phyloP scores from a whole-genome alignment of 306 rosid species.

The Inga leiocalycina region DNA sequence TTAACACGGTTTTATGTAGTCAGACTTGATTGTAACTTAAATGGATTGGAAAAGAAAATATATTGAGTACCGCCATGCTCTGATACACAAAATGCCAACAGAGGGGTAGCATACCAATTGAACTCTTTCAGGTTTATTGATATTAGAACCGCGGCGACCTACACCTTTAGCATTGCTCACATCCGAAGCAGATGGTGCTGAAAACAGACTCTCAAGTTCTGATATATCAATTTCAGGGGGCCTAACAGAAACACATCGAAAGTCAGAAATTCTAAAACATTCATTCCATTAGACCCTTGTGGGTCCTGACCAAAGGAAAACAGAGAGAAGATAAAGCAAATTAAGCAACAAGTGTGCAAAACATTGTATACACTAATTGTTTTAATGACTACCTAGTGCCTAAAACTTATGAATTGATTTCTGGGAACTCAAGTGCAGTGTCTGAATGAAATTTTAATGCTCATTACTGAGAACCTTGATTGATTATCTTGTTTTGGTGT shows the following conservation, averaged over 20 bases:
- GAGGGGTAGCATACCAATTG: conserved; percentile 71
- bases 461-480: conserved; percentile 60
- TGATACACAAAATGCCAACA: neutral
- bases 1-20: neutral
- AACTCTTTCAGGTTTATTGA: conserved; percentile 91
- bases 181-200: conserved; percentile 90
- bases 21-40: neutral
- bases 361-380: neutral
- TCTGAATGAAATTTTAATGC: conserved; percentile 30
- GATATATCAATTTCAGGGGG: conserved; percentile 97
- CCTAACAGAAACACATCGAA: conserved; percentile 51
- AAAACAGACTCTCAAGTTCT: conserved; percentile 94
- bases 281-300: conserved; percentile 23
- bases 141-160: conserved; percentile 84
- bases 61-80: neutral
- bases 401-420: neutral
- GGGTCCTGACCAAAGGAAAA: neutral
- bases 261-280: conserved; percentile 41
- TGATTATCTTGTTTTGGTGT: conserved; percentile 75
- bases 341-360: conserved; percentile 24
- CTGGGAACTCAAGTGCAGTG: conserved; percentile 7
- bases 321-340: conserved; percentile 22
- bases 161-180: conserved; percentile 62
- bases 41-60: neutral
- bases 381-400: neutral